Evolutionary conservation across 1,284 basidiomycete species (phyloP), one percentile per base, ranked within the genome.

Genomic region (Pseudozyma thailandica): DNA sequence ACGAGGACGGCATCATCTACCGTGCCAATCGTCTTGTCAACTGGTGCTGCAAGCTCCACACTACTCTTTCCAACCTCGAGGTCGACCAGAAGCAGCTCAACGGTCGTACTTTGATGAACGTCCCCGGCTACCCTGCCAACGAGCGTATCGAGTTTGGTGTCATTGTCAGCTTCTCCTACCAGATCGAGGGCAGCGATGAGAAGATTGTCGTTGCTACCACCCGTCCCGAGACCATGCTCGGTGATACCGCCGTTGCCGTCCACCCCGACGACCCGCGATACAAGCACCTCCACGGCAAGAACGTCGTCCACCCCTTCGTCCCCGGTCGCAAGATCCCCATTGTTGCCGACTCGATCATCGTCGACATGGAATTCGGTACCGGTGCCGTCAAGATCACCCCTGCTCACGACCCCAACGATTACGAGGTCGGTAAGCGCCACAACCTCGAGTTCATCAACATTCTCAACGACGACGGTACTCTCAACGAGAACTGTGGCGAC

Each of bases 341-440:
- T 83, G 86, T 99, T 59, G 87, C 90, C 39, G 96, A 98, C 82
- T 85, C 87, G 38, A 90, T 92, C 77, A 86, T 87, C 53, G 95
- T 97, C 71, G 95, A 98, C 84, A 97, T 94, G 90, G 88, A 88
- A 37, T 98, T 98, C 76, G 96, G 96, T 53, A 99, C 96, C 25
- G 96, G 96, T 84, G 96, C 95, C 6, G 95, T 98, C 61, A 98
- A 99, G 86, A 98, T 98, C 82, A 98, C 96, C 0, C 96, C 96
- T n/a, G 96, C 95, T 0, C 96, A 98, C 83, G 96, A 98, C 83
- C 91, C 90, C 33, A 96, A 96, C 82, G 95, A 98, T 87, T 98
- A 96, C 84, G 93, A 95, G 77, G 93, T 95, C 74, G 96, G 93
- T 28, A 83, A 89, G 79, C 86, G 95, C 43, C 93, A 98, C 84